A percentile compares a stretch with the other conserved stretches of the same genome.
Evolutionary conservation across 208 protist genomes (phyloP).

Genomic region (Crithidia sp.): DNA sequence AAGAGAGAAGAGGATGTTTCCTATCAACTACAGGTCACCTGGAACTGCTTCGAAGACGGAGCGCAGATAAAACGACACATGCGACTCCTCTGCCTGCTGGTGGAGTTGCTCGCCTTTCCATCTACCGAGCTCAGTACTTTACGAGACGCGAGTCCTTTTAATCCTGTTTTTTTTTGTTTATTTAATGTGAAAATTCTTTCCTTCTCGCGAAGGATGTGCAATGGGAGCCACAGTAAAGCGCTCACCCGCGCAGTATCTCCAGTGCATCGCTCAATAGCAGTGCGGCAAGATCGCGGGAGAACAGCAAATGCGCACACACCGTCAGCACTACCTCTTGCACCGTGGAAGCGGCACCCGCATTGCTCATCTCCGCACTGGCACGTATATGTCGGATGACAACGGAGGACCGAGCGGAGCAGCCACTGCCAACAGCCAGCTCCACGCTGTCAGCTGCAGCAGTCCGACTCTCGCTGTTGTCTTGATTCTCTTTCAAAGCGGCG

Average conservation of each 20-base stretch:
- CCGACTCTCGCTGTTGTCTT: background rate
- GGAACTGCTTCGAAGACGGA: background rate
- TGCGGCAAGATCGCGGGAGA: background rate
- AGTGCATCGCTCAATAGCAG: background rate
- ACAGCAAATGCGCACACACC: constrained; percentile 13
- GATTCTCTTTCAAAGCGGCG: background rate
- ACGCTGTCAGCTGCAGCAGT: background rate
- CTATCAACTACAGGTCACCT: background rate
- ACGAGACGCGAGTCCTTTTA: background rate
- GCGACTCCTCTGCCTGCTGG: too few relatives aligned
- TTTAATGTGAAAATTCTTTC: too few relatives aligned
- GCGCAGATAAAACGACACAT: background rate
- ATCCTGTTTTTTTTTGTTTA: too few relatives aligned
- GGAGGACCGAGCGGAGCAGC: background rate
- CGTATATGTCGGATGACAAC: background rate
- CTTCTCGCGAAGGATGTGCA: too few relatives aligned
- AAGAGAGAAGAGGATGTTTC: background rate
- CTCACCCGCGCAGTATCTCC: background rate
- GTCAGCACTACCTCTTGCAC: constrained; percentile 15
- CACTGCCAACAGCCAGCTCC: background rate
- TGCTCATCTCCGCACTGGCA: background rate
- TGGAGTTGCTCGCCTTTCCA: too few relatives aligned
- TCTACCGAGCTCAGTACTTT: too few relatives aligned
- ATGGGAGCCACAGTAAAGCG: too few relatives aligned
- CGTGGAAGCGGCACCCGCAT: background rate